Percentiles rank a stretch among this genome's conserved stretches.
Conservation (phyloP, 768 basidiomycete genomes). For the Brasilioporus rufonigricans region DNA sequence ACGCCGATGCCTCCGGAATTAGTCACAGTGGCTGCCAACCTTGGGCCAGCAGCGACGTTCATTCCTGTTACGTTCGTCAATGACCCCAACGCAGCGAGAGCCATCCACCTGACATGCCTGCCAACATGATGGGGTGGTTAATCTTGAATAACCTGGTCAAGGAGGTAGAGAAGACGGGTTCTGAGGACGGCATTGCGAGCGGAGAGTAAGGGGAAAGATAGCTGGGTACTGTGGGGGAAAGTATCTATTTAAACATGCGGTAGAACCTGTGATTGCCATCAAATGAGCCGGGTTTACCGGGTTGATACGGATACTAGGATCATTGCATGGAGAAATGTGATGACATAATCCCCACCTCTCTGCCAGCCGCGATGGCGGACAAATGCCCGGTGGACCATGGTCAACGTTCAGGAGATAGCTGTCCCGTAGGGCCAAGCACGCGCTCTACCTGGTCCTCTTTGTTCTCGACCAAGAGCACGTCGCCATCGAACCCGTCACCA, state of each 20-base stretch:
- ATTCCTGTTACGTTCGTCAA: constrained; percentile 38
- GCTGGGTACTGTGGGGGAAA: background rate
- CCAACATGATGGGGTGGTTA: constrained; percentile 82
- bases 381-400: constrained; percentile 53
- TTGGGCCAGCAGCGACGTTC: constrained; percentile 86
- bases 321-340: background rate
- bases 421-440: constrained; percentile 65
- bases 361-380: constrained; percentile 24
- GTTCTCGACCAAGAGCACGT: constrained; percentile 15
- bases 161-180: constrained; percentile 65
- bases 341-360: constrained; percentile 13
- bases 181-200: constrained; percentile 60
- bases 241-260: background rate
- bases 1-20: constrained; percentile 88
- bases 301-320: no score
- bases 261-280: background rate
- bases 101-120: constrained; percentile 40
- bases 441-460: constrained; percentile 43
- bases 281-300: background rate
- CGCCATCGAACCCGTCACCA: constrained; percentile 16
- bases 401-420: constrained; percentile 35
- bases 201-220: background rate
- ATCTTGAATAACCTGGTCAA: constrained; percentile 75
- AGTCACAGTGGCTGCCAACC: constrained; percentile 86
- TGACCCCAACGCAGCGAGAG: background rate